These are phyloP conservation scores for Candida morakotiae DNA, from an alignment of 805 yeast species.

Conservation along the genomic window DNA sequence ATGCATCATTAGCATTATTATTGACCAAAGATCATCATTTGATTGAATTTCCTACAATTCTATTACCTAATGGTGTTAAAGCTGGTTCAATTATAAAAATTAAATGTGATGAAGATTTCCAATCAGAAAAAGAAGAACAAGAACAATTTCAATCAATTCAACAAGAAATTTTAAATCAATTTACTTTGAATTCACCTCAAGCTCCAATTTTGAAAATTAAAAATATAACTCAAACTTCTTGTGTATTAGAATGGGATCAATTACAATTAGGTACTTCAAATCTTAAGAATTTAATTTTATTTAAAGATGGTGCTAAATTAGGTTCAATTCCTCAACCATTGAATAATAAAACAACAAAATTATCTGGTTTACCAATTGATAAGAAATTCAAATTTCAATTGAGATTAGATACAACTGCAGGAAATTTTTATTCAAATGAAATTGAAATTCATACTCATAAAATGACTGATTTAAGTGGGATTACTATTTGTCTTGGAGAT, in stretches of 20 bases:
- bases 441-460: conserved; percentile 80
- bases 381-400: conserved; percentile 75
- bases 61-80: conserved; percentile 82
- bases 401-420: conserved; percentile 84
- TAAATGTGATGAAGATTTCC: conserved; percentile 72
- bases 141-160: conserved; percentile 62
- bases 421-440: conserved; percentile 66
- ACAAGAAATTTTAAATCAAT: conserved; percentile 64
- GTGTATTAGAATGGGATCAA: conserved; percentile 92
- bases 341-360: conserved; percentile 73
- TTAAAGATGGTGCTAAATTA: conserved; percentile 67
- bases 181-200: conserved; percentile 70
- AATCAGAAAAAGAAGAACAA: conserved; percentile 59
- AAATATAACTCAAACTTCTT: conserved; percentile 90
- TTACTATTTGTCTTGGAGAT: conserved; percentile 85
- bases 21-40: conserved; percentile 90
- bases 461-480: conserved; percentile 93
- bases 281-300: conserved; percentile 70
- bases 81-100: conserved; percentile 92
- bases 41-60: conserved; percentile 93
- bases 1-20: conserved; percentile 88
- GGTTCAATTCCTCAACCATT: conserved; percentile 84
- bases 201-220: conserved; percentile 64
- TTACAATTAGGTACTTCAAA: conserved; percentile 79
- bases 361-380: conserved; percentile 89